Conservation (phyloP, 148 eudicot genomes). For the Pouteria glomerata region DNA sequence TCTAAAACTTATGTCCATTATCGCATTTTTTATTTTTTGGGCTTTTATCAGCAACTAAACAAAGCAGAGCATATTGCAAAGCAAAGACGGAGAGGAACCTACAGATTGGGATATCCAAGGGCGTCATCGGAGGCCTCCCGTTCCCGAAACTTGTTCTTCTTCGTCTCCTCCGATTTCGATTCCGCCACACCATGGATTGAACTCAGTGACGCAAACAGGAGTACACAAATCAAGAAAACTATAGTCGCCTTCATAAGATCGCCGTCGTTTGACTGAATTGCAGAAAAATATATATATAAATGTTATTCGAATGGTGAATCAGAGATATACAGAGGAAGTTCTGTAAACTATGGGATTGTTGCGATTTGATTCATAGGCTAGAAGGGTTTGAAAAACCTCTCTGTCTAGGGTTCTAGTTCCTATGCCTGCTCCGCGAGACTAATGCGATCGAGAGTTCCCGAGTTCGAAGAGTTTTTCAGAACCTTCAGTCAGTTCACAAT, state of each 20-base stretch:
- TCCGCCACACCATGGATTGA: constrained; percentile 17
- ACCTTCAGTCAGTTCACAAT: too few species aligned
- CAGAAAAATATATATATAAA: background rate
- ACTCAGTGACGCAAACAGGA: constrained; percentile 25
- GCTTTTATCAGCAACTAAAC: background rate
- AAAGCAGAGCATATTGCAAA: background rate
- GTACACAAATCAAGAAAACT: constrained; percentile 21
- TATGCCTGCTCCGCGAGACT: too few species aligned
- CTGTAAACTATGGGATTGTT: background rate
- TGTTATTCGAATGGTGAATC: background rate
- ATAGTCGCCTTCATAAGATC: constrained; percentile 31
- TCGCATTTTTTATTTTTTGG: background rate
- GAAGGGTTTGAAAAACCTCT: constrained; percentile 7
- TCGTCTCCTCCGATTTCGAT: constrained; percentile 25
- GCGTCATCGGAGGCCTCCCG: constrained; percentile 85
- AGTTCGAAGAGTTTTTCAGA: too few species aligned
- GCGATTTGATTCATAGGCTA: background rate
- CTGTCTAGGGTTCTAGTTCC: constrained; percentile 6
- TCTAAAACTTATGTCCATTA: background rate
- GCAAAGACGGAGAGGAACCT: constrained; percentile 10
- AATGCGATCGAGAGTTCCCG: too few species aligned
- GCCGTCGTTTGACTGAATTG: background rate
- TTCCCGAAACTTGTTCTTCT: constrained; percentile 70
- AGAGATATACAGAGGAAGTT: background rate
- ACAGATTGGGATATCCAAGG: constrained; percentile 68